phyloP scores from a whole-genome alignment of 441 rosid genomes.

The Corymbia citriodora region DNA sequence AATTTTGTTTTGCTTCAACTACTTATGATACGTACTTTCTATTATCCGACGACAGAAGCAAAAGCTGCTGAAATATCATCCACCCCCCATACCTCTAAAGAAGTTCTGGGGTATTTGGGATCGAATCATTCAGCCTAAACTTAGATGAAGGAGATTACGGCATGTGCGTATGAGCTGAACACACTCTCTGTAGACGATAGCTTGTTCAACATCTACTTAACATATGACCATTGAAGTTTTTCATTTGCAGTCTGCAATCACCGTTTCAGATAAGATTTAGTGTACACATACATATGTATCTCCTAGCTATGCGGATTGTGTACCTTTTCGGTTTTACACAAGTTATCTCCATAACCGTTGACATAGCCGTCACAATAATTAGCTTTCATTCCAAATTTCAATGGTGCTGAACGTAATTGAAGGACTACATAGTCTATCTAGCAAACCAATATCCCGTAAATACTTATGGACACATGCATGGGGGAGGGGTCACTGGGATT shows the following conservation, averaged over 20 bases:
- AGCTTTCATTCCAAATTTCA: not conserved
- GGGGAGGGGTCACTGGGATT: constrained; percentile 17
- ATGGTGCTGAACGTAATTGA: not conserved
- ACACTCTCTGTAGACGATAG: not conserved
- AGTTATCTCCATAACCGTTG: not conserved
- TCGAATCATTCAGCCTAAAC: not conserved
- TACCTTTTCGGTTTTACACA: not conserved
- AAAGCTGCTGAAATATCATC: not conserved
- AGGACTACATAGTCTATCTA: not conserved
- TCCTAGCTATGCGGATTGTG: not conserved
- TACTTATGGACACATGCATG: not conserved
- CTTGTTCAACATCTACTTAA: not conserved
- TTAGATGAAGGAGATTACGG: not conserved
- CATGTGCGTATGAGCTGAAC: not conserved
- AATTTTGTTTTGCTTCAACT: too few relatives aligned
- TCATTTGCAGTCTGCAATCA: not conserved
- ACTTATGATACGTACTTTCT: not conserved
- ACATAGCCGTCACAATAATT: not conserved
- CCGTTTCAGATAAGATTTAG: not conserved
- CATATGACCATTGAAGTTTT: not conserved
- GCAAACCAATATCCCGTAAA: not conserved
- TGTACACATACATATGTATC: not conserved
- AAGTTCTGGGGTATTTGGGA: not conserved
- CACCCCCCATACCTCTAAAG: not conserved
- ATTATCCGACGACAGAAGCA: not conserved